These are phyloP conservation scores for Serendipita indica DNA, from an alignment of 768 basidiomycete genomes.

Conservation along the genomic window DNA sequence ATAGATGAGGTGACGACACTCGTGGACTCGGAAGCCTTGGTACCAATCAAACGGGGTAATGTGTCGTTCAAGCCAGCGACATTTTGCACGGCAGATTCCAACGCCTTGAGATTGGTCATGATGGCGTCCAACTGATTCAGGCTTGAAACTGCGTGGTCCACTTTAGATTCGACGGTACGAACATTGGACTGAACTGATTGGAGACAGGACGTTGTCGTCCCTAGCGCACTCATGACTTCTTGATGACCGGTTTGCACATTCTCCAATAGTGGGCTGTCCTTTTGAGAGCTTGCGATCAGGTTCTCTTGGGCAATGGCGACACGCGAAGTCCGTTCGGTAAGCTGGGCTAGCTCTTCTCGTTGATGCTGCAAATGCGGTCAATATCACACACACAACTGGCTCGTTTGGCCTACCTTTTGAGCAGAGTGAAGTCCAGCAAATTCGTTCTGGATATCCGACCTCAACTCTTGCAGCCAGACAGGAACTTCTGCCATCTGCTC, in stretches of 20 bases:
- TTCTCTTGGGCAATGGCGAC: background rate
- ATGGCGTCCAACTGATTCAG: too few relatives aligned
- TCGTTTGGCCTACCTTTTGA: too few relatives aligned
- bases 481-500: too few relatives aligned
- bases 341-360: background rate
- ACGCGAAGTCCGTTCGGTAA: background rate
- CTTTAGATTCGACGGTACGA: background rate
- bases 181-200: background rate
- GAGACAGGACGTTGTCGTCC: background rate
- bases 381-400: too few relatives aligned
- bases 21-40: background rate
- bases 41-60: too few relatives aligned
- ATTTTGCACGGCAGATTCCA: too few relatives aligned
- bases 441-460: too few relatives aligned
- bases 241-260: background rate
- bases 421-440: too few relatives aligned
- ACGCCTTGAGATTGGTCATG: too few relatives aligned
- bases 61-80: too few relatives aligned
- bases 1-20: background rate
- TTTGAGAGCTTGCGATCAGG: background rate
- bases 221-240: background rate
- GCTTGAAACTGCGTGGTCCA: background rate
- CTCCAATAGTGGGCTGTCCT: background rate
- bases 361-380: background rate
- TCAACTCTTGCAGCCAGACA: too few relatives aligned